Percentiles rank a stretch among this genome's conserved stretches.
Evolutionary conservation across 2,329 filamentous ascomycete species (phyloP).

Genomic region (Aspergillus floridensis): DNA sequence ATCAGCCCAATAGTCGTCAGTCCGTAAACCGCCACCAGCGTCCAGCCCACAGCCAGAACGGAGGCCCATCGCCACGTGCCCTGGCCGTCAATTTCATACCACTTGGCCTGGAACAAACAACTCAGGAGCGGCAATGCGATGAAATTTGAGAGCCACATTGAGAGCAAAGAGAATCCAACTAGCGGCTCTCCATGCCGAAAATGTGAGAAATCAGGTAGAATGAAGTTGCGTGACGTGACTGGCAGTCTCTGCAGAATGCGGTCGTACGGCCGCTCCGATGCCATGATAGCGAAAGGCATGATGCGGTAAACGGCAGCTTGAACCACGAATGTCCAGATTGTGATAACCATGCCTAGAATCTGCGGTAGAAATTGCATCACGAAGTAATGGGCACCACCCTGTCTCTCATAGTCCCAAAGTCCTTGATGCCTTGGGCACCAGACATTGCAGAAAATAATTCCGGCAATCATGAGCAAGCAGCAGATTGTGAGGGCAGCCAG

Average conservation of each 20-base stretch:
- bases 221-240: slow-evolving; percentile 59
- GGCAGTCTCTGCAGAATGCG: slow-evolving; percentile 64
- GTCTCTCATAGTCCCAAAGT: slow-evolving; percentile 64
- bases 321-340: slow-evolving; percentile 75
- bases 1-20: slow-evolving; percentile 60
- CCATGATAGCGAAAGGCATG: slow-evolving; percentile 75
- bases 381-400: slow-evolving; percentile 76
- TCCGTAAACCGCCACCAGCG: slow-evolving; percentile 70
- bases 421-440: slow-evolving; percentile 64
- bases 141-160: slow-evolving; percentile 70
- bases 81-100: slow-evolving; percentile 57
- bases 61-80: slow-evolving; percentile 75
- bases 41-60: slow-evolving; percentile 75
- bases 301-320: slow-evolving; percentile 72
- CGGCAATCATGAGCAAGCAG: slow-evolving; percentile 68
- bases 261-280: slow-evolving; percentile 58
- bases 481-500: slow-evolving; percentile 60
- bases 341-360: slow-evolving; percentile 66
- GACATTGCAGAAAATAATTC: slow-evolving; percentile 68
- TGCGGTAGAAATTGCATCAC: slow-evolving; percentile 83
- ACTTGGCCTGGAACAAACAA: slow-evolving; percentile 67
- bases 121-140: slow-evolving; percentile 81
- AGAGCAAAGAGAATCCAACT: slow-evolving; percentile 63
- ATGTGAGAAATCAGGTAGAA: slow-evolving; percentile 66
- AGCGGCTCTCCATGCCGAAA: slow-evolving; percentile 68